Evolutionary conservation across 78 protist genomes (phyloP), one percentile per base, ranked within the genome.

Genomic region (Carpediemonas membranifera): DNA sequence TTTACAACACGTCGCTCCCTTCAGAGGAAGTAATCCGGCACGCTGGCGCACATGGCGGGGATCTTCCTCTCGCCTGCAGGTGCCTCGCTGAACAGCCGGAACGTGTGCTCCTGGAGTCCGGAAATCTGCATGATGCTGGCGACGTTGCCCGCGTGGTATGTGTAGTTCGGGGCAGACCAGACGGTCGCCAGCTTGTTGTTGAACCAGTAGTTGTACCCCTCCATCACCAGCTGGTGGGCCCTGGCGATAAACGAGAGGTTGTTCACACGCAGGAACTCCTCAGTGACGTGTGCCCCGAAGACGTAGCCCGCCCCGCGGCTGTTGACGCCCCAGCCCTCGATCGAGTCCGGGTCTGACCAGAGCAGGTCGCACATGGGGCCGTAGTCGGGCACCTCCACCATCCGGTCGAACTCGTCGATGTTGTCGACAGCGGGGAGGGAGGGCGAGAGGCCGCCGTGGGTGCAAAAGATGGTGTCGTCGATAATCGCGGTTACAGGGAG

Each of bases 261-360:
- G 76, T 94, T 94, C 37, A 79, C 44, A 39, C 80, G 83, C 76
- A 77, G 77, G 73, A 96, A 96, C 80, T 90, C 19, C 30, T 68
- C 65, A 24, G 88, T 90, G 19, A 91, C 90, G 39, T 86, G 83
- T 30, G 81, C 51, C 0, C 99, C 99, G 67, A 94, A 97, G n/a
- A 91, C 72, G 56, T 67, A 95, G 2, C 98, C 99, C 0, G 99
- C 98, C 5, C 99, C 99, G 2, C 99, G 80, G 3, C 98, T 97
- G 16, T 78, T 53, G 39, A 87, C 43, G 19, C 89, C 95, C 98
- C 98, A 96, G 3, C 96, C 97, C 0, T 81, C 86, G 57, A 82
- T 86, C 30, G 87, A 91, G 57, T 92, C 97, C 39, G 98, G 98
- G 63, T 94, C 98, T 2, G 94, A 84, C 98, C 98, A 94, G 84